These are phyloP conservation scores for Pichia nakasei DNA, from an alignment of 805 yeast genomes.

Conservation along the genomic window DNA sequence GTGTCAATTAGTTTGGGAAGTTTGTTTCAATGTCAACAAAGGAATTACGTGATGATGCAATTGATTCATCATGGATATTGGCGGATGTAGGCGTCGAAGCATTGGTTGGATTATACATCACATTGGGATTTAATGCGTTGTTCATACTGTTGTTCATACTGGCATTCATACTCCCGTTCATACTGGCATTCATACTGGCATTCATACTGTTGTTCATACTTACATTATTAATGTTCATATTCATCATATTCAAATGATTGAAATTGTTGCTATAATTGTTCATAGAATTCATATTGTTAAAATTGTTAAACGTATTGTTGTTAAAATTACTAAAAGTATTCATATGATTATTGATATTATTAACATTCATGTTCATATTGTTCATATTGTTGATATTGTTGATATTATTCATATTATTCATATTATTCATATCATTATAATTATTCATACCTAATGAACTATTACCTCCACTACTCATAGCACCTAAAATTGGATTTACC, in stretches of 20 bases:
- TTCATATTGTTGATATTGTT: neutral
- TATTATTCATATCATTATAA: neutral
- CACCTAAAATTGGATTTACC: conserved; percentile 5
- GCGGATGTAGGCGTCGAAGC: neutral
- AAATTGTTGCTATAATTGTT: neutral
- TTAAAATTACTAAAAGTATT: neutral
- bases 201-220: neutral
- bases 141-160: neutral
- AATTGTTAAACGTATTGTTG: neutral
- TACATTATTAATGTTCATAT: neutral
- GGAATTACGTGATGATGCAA: conserved; percentile 1
- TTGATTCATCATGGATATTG: neutral
- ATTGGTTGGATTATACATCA: neutral
- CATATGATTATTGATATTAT: neutral
- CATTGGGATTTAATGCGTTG: neutral
- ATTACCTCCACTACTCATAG: conserved; percentile 3
- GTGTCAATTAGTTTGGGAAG: neutral
- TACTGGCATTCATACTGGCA: neutral
- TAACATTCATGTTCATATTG: neutral
- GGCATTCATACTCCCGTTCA: neutral
- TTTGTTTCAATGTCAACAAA: neutral
- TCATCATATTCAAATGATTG: neutral
- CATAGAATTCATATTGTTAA: neutral
- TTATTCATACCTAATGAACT: neutral
- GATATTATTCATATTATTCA: neutral